Conservation (phyloP, 106 monocot genomes). For the Phalaenopsis equestris region DNA sequence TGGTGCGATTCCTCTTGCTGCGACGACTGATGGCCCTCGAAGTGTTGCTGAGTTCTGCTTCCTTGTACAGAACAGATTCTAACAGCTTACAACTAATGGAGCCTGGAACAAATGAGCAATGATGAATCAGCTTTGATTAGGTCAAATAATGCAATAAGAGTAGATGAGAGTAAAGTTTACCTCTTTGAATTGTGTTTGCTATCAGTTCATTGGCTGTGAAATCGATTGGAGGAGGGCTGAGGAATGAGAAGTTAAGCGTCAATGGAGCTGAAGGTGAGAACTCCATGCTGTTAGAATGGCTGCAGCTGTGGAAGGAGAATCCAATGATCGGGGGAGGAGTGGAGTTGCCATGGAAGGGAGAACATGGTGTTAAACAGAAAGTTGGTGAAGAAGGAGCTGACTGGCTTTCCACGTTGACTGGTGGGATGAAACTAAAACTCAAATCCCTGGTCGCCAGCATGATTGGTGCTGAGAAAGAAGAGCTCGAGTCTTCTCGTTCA, state of each 20-base stretch:
- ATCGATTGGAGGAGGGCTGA: slow-evolving; percentile 21
- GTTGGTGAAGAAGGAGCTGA: slow-evolving; percentile 29
- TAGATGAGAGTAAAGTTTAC: slow-evolving; percentile 7
- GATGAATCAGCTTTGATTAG: not conserved
- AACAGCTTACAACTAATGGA: slow-evolving; percentile 4
- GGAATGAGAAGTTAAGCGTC: slow-evolving; percentile 60
- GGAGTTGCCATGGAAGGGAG: slow-evolving; percentile 25
- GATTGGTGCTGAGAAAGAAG: slow-evolving; percentile 38
- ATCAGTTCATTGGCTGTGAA: slow-evolving; percentile 9
- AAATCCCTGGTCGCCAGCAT: slow-evolving; percentile 36
- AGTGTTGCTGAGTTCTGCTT: slow-evolving; percentile 16
- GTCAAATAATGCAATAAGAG: not conserved
- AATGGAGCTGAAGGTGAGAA: slow-evolving; percentile 28
- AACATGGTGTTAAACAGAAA: slow-evolving; percentile 67
- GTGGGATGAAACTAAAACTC: slow-evolving; percentile 48
- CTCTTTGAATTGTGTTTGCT: slow-evolving; percentile 13
- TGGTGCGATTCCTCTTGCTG: slow-evolving; percentile 74
- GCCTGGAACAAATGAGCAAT: slow-evolving; percentile 15
- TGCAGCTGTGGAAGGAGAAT: slow-evolving; percentile 54
- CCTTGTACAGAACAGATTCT: slow-evolving; percentile 2
- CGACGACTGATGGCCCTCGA: slow-evolving; percentile 31
- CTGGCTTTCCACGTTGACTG: slow-evolving; percentile 11
- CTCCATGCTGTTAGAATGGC: slow-evolving; percentile 11
- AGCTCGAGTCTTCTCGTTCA: slow-evolving; percentile 13
- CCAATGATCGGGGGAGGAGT: slow-evolving; percentile 18